Evolutionary conservation across 768 basidiomycete genomes (phyloP).

Genomic region (Pleurotus giganteus): DNA sequence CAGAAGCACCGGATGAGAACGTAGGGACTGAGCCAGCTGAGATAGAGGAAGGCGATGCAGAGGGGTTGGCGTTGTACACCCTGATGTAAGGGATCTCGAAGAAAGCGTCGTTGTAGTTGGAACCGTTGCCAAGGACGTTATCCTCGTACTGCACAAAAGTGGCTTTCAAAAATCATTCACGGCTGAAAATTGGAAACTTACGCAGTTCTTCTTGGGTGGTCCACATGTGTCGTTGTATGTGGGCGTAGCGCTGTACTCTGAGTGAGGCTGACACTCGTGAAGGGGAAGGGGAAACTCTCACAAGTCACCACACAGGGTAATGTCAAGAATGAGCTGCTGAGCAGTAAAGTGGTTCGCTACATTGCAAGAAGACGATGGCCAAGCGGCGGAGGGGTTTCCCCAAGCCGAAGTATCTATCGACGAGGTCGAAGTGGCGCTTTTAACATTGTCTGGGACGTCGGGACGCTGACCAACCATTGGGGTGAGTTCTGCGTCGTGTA

Average conservation of each 20-base stretch:
- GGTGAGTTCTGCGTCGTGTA: not conserved
- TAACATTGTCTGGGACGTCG: slow-evolving; percentile 38
- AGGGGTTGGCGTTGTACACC: slow-evolving; percentile 1
- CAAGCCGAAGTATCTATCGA: slow-evolving; percentile 37
- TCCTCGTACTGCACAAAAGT: slow-evolving; percentile 38
- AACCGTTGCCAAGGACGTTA: slow-evolving; percentile 45
- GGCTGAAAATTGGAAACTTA: not conserved
- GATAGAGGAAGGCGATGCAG: not conserved
- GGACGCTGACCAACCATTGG: slow-evolving; percentile 31
- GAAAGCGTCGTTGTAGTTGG: slow-evolving; percentile 48
- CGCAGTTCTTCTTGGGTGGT: slow-evolving; percentile 5
- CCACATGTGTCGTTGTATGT: slow-evolving; percentile 1
- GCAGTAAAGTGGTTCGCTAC: slow-evolving; percentile 41
- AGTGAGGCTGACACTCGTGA: slow-evolving; percentile 33
- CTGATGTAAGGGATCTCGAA: slow-evolving; percentile 62
- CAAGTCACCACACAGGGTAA: slow-evolving; percentile 53
- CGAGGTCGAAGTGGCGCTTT: slow-evolving; percentile 30
- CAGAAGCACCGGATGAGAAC: not conserved
- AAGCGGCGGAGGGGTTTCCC: slow-evolving; percentile 41
- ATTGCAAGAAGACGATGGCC: slow-evolving; percentile 36
- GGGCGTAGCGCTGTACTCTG: not conserved
- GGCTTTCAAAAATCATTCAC: not conserved
- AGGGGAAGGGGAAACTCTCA: slow-evolving; percentile 26
- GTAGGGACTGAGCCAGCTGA: slow-evolving; percentile 1
- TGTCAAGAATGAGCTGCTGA: slow-evolving; percentile 50